Percentiles rank a stretch among this genome's conserved stretches.
Evolutionary conservation across 805 yeast genomes (phyloP).

Genomic region (Lachancea mirantina): DNA sequence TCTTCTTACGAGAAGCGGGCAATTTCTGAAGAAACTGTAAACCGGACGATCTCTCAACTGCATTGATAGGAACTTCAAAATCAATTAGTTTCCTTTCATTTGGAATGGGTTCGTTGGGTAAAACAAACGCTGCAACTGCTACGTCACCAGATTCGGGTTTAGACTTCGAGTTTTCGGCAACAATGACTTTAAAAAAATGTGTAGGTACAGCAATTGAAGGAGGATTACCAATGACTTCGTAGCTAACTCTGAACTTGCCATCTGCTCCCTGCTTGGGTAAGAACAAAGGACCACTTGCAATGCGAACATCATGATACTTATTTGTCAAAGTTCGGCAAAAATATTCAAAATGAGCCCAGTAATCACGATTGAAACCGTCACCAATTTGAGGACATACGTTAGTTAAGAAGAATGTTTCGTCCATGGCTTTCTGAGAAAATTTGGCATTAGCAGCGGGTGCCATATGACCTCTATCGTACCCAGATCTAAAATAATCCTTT

Average conservation of each 20-base stretch:
- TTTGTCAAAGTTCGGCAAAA: conserved; percentile 72
- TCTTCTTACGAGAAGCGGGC: conserved; percentile 48
- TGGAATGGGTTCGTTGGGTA: conserved; percentile 78
- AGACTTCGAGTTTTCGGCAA: conserved; percentile 60
- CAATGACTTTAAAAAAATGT: conserved; percentile 85
- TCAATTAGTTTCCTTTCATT: conserved; percentile 62
- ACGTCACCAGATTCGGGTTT: conserved; percentile 33
- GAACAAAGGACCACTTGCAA: conserved; percentile 90
- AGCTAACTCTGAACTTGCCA: conserved; percentile 76
- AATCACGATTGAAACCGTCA: conserved; percentile 92
- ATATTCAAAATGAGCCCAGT: conserved; percentile 96
- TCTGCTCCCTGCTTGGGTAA: conserved; percentile 74
- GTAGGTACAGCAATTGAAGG: conserved; percentile 97
- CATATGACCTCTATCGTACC: conserved; percentile 94
- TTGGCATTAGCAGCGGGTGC: conserved; percentile 98
- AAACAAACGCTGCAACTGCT: conserved; percentile 85
- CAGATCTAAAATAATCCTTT: conserved; percentile 86
- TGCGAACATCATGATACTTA: conserved; percentile 67
- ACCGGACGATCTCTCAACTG: conserved; percentile 82
- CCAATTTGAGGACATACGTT: conserved; percentile 98
- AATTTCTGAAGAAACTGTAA: conserved; percentile 68
- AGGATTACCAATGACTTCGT: conserved; percentile 94
- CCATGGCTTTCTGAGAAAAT: conserved; percentile 85
- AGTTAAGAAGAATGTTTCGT: conserved; percentile 83
- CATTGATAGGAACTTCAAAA: conserved; percentile 85